A percentile compares a stretch with the other conserved stretches of the same genome.
Evolutionary conservation across 2,329 filamentous ascomycete genomes (phyloP).

Genomic region (Paecilomyces variotii): DNA sequence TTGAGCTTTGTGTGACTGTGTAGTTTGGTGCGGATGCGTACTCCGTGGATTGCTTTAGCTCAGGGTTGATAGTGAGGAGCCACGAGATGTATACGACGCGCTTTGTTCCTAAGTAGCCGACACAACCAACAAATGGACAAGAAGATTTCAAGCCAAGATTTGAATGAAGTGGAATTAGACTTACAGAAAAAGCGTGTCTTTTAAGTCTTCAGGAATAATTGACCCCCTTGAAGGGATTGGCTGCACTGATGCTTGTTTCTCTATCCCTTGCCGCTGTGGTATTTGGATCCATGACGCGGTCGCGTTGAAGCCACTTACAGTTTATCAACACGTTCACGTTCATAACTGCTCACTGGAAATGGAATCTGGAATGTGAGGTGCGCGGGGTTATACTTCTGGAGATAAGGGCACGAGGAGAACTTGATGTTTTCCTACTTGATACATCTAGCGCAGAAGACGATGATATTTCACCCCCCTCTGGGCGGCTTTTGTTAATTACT

Average conservation of each 20-base stretch:
- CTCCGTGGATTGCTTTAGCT: not conserved
- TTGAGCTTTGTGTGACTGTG: not conserved
- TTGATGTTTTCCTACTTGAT: not conserved
- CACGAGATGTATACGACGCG: not conserved
- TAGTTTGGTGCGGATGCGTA: not conserved
- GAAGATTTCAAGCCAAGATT: not conserved
- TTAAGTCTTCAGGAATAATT: not conserved
- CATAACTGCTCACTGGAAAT: not conserved
- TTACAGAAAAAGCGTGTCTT: not conserved
- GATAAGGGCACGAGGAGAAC: not conserved
- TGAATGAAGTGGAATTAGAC: not conserved
- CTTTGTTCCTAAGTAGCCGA: not conserved
- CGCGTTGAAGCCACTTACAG: not conserved
- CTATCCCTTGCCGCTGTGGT: not conserved
- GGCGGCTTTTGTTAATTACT: not conserved
- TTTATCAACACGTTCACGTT: not conserved
- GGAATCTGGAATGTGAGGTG: not conserved
- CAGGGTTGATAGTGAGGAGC: not conserved
- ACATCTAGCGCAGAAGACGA: not conserved
- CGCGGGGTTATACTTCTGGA: not conserved
- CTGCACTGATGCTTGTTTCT: not conserved
- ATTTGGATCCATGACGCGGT: not conserved
- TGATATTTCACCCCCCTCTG: no score
- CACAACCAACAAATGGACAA: not conserved
- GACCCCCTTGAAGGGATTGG: not conserved